Evolutionary conservation across 352 stramenopile genomes (phyloP), one percentile per base, ranked within the genome.

Genomic region (Peronospora tabacina): DNA sequence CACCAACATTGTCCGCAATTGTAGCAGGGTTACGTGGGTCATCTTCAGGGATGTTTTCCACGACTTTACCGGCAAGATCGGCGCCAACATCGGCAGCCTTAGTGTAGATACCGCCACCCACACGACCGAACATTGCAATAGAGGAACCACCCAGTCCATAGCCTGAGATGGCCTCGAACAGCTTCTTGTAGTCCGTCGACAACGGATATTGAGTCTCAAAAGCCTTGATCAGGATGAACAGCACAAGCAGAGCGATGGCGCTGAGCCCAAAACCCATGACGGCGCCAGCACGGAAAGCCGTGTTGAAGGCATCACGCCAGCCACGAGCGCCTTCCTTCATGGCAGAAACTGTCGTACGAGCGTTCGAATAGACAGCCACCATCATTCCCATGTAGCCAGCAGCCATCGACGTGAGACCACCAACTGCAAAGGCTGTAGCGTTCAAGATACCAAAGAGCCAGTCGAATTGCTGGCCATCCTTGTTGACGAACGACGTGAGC

Each of bases 71-170:
- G 16, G 98, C 96, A 63, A 99, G 87, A 88, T 99, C 97, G 42
- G 97, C 97, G 56, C 97, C 97, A 28, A 99, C 97, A 85, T 99
- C 97, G 24, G 97, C 97, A 49, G 97, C 97, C 84, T 98, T 98
- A 49, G 97, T 99, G 85, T 99, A 99, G 76, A 99, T 99, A 74
- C 97, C 97, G 56, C 97, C 97, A 57, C 96, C 97, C 36, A 99
- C 96, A 87, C 97, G 96, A 50, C 95, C 96, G 69, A 99, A 99
- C 84, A 99, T 96, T 49, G 97, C 97, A 71, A 99, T 98, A 22
- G 89, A 98, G 45, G 91, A 98, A 66, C 92, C 97, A 46, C 97
- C 97, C 30, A 99, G 78, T 79, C 93, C 94, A 68, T 98, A 99
- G 60, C 97, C 96, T 40, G 96, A 96, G 41, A 99, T 89, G 54